These are phyloP conservation scores for Crepidotus variabilis DNA, from an alignment of 768 basidiomycete genomes.

Conservation along the genomic window DNA sequence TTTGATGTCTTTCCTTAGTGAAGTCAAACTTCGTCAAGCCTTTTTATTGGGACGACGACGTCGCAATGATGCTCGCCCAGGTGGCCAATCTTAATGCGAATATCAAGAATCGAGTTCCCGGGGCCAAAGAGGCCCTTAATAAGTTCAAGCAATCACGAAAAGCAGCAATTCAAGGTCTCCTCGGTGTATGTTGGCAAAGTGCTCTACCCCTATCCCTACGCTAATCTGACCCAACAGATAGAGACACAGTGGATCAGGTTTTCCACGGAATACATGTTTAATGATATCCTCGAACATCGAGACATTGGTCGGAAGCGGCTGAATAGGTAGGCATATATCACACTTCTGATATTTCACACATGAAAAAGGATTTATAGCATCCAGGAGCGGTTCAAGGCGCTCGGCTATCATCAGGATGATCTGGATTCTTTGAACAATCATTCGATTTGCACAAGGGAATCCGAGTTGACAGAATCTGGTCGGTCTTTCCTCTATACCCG, in stretches of 20 bases:
- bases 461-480: constrained; percentile 8
- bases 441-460: background rate
- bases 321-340: background rate
- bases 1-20: too few relatives aligned
- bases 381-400: background rate
- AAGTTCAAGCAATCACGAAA: background rate
- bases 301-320: background rate
- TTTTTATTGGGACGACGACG: background rate
- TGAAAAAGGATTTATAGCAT: background rate
- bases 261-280: background rate
- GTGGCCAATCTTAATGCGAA: constrained; percentile 14
- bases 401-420: constrained; percentile 3
- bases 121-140: constrained; percentile 12
- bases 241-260: background rate
- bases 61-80: constrained; percentile 9
- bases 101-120: constrained; percentile 12
- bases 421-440: background rate
- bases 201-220: background rate
- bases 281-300: background rate
- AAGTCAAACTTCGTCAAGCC: background rate
- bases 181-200: background rate
- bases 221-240: background rate
- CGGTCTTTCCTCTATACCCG: background rate
- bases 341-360: too few relatives aligned
- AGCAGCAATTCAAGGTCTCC: background rate